Conservation (phyloP, 257 asterid genomes). For the Perilla frutescens region DNA sequence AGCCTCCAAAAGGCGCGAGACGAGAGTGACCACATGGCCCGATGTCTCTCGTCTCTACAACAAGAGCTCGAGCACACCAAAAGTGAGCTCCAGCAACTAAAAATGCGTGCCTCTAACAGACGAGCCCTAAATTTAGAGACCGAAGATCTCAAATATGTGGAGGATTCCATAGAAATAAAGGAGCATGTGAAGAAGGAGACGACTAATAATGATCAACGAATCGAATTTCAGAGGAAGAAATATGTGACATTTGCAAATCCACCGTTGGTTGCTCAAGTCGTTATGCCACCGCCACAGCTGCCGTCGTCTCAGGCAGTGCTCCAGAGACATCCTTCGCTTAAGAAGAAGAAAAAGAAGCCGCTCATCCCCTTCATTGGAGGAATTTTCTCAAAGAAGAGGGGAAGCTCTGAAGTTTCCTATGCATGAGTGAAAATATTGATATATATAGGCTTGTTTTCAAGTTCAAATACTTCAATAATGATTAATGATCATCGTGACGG, state of each 20-base stretch:
- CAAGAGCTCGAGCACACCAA: constrained; percentile 71
- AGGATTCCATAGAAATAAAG: constrained; percentile 36
- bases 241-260: constrained; percentile 69
- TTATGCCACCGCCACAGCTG: constrained; percentile 43
- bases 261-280: constrained; percentile 42
- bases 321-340: constrained; percentile 69
- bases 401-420: constrained; percentile 39
- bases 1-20: constrained; percentile 65
- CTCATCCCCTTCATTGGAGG: constrained; percentile 54
- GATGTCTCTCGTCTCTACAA: constrained; percentile 61
- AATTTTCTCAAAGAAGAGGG: constrained; percentile 51
- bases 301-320: constrained; percentile 38
- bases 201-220: not conserved
- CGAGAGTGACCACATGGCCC: constrained; percentile 67
- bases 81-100: constrained; percentile 59
- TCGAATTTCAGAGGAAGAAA: constrained; percentile 66
- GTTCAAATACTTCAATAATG: constrained; percentile 22
- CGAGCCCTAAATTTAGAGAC: constrained; percentile 34
- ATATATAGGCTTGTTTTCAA: not conserved
- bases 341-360: constrained; percentile 65
- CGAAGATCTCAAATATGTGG: constrained; percentile 59
- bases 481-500: not conserved
- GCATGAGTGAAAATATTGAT: constrained; percentile 28
- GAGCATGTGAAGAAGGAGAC: constrained; percentile 38
- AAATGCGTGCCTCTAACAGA: constrained; percentile 13